Conservation (phyloP, 106 monocot genomes). For the Apostasia shenzhenica region DNA sequence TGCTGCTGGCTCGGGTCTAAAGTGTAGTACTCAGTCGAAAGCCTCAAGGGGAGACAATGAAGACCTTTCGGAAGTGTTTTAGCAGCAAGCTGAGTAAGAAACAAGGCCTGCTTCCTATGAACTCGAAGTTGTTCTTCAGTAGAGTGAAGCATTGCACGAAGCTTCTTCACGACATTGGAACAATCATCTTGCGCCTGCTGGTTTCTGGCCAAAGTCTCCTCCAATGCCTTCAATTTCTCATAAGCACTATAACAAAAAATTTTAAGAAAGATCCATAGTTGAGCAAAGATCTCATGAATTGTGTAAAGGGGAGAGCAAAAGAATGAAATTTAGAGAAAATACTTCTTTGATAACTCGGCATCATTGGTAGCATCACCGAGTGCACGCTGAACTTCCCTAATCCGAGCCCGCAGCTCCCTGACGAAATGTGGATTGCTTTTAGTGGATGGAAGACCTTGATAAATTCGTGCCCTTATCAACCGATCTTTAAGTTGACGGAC, state of each 20-base stretch:
- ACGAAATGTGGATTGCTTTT: constrained; percentile 59
- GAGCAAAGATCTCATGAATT: not conserved
- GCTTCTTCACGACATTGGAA: constrained; percentile 53
- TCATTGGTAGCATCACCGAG: constrained; percentile 88
- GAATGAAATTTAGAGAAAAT: not conserved
- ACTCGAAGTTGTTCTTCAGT: constrained; percentile 61
- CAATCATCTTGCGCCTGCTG: constrained; percentile 75
- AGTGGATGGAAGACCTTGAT: constrained; percentile 52
- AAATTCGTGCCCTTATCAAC: constrained; percentile 69
- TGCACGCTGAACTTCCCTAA: constrained; percentile 66
- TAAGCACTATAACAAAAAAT: constrained; percentile 32
- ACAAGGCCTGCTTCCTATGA: constrained; percentile 71
- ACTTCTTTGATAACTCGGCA: constrained; percentile 76
- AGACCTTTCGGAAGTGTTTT: constrained; percentile 87
- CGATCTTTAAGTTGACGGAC: constrained; percentile 75
- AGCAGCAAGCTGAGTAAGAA: constrained; percentile 77
- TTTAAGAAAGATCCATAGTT: not conserved
- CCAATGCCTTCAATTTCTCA: constrained; percentile 66
- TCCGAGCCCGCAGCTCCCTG: constrained; percentile 56
- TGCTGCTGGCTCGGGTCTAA: constrained; percentile 28
- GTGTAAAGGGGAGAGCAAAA: not conserved
- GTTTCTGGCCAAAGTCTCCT: constrained; percentile 49
- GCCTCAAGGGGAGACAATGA: constrained; percentile 76
- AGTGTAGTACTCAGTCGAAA: constrained; percentile 57
- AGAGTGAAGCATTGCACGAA: constrained; percentile 80